Evolutionary conservation across 352 stramenopile species (phyloP), one percentile per base, ranked within the genome.

Genomic region (Globisporangium cederbergense): DNA sequence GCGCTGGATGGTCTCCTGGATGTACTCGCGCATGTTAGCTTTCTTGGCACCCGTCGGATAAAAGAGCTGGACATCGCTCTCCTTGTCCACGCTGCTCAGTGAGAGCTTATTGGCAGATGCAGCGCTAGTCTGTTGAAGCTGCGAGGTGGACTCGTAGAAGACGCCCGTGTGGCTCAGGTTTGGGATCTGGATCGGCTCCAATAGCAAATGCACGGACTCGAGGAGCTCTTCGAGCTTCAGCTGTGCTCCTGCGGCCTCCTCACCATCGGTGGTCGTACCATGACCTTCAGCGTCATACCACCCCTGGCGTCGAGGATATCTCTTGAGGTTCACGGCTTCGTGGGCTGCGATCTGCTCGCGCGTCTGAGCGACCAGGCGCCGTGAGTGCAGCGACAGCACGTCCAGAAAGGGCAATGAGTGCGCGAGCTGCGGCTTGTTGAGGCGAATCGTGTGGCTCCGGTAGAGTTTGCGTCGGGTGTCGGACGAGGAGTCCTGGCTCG

Each of bases 11-110:
- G 73, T 89, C 57, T 88, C 77, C 38, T 86, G 73, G 62, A 92
- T 82, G 43, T 83, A 86, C 58, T 90, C 79, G 28, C 81, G 76
- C 59, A 92, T 86, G 63, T 90, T 89, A 36, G 69, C 57, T 43
- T 88, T 92, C 68, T 92, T 92, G 30, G 78, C 76, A 0, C 83
- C 83, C 0, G 76, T 85, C 9, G 83, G 75, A 52, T 92, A 92
- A 54, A 92, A 91, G 14, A 92, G 66, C 56, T 84, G 80, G 57
- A 79, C 49, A 3, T 83, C 76, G 11, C 71, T 68, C 50, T 79
- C 68, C 22, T 72, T 71, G 45, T 78, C 70, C 36, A 81, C 51
- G 40, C 75, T 81, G 7, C 54, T 65, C 0, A 75, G 56, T 20
- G 73, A 67, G n/a, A 81, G 51, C 25, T 70, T 74, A 43, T 10